These are phyloP conservation scores for Paracamarosporium sp. DNA, from an alignment of 2,329 filamentous ascomycete species.

Conservation along the genomic window DNA sequence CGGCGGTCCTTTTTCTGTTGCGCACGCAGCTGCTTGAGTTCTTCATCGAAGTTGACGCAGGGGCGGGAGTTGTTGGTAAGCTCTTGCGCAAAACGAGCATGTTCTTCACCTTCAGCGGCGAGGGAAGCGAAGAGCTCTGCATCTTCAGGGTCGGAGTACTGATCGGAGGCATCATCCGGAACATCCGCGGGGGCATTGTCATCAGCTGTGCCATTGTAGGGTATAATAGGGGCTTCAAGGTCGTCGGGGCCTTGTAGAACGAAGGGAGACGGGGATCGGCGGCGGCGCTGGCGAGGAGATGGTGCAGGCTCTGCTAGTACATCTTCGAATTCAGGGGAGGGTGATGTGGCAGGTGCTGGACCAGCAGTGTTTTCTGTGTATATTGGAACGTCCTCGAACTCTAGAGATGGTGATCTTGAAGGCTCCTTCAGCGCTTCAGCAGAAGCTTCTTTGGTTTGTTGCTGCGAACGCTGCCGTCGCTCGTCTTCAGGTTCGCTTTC, in stretches of 20 bases:
- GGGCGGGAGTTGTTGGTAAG: slow-evolving; percentile 77
- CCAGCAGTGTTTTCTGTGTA: slow-evolving; percentile 15
- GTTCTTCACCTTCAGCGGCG: slow-evolving; percentile 89
- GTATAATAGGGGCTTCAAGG: slow-evolving; percentile 35
- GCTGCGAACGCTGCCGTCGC: slow-evolving; percentile 5
- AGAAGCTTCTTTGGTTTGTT: background rate
- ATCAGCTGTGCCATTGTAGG: slow-evolving; percentile 39
- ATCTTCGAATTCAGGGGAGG: slow-evolving; percentile 60
- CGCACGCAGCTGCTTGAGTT: slow-evolving; percentile 83
- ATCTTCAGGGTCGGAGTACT: slow-evolving; percentile 83
- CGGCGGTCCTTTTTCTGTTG: slow-evolving; percentile 96
- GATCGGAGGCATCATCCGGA: slow-evolving; percentile 40
- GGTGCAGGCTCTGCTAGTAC: slow-evolving; percentile 38
- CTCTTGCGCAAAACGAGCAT: slow-evolving; percentile 87
- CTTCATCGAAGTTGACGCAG: slow-evolving; percentile 80
- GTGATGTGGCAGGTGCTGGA: slow-evolving; percentile 42
- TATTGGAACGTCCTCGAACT: slow-evolving; percentile 57
- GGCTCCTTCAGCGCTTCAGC: slow-evolving; percentile 37
- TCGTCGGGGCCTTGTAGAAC: slow-evolving; percentile 33
- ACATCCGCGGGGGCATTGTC: slow-evolving; percentile 33
- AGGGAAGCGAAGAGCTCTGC: slow-evolving; percentile 87
- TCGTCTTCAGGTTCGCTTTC: slow-evolving; percentile 56
- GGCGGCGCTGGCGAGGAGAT: slow-evolving; percentile 17
- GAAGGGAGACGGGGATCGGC: slow-evolving; percentile 29
- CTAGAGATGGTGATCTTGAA: slow-evolving; percentile 51